phyloP scores from a whole-genome alignment of 495 filamentous ascomycete genomes.

The Penicillium simplicissimum region DNA sequence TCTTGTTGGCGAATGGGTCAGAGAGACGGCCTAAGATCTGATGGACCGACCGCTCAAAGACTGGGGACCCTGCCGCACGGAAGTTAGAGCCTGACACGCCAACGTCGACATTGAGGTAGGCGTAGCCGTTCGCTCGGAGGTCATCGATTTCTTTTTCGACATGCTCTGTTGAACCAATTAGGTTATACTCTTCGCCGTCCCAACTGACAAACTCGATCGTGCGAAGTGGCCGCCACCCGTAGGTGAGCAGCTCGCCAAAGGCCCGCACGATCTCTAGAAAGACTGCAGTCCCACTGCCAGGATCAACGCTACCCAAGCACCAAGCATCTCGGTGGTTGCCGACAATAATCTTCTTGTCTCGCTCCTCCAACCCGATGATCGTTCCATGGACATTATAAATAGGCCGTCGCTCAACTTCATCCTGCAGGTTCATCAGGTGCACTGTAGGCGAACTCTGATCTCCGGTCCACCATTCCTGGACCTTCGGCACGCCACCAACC shows the following conservation, averaged over 20 bases:
- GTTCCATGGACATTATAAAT: conserved; percentile 89
- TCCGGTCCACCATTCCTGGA: conserved; percentile 82
- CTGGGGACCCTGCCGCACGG: conserved; percentile 72
- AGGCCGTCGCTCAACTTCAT: conserved; percentile 75
- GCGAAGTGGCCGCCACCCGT: conserved; percentile 87
- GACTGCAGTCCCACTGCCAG: conserved; percentile 86
- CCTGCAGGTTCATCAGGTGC: conserved; percentile 83
- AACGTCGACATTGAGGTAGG: conserved; percentile 92
- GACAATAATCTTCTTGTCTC: conserved; percentile 82
- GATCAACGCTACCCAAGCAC: conserved; percentile 84
- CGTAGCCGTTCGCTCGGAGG: conserved; percentile 63
- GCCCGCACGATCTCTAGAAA: conserved; percentile 85
- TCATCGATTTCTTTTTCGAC: conserved; percentile 69
- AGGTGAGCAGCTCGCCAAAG: conserved; percentile 69
- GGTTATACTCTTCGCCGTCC: conserved; percentile 92
- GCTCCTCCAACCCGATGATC: conserved; percentile 79
- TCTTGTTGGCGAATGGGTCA: conserved; percentile 72
- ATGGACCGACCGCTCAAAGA: conserved; percentile 70
- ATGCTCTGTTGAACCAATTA: conserved; percentile 92
- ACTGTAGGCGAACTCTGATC: conserved; percentile 73
- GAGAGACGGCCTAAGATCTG: conserved; percentile 69
- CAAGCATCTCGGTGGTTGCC: conserved; percentile 94
- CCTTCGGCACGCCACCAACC: conserved; percentile 70
- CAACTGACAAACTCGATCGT: conserved; percentile 94
- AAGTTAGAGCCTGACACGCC: conserved; percentile 76